Evolutionary conservation across 2,329 filamentous ascomycete genomes (phyloP), one percentile per base, ranked within the genome.

Genomic region (Sodiomyces alkalinus): DNA sequence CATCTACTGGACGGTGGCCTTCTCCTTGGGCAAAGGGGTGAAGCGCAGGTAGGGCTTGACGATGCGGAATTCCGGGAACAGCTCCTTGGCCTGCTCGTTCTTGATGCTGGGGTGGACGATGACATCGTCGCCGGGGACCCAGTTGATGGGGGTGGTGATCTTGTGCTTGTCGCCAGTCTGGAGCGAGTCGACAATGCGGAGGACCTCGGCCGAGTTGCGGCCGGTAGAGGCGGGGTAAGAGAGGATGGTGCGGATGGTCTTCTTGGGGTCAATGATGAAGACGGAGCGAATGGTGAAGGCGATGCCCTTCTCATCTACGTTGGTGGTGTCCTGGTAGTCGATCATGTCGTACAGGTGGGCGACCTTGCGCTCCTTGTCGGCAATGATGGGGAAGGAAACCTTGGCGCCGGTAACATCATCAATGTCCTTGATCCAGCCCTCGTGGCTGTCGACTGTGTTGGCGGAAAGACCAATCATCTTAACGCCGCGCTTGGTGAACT

Each of bases 281-380:
- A 93, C 86, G 43, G 80, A 83, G 47, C 86, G 82, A 60, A 94
- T 92, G 44, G 86, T 93, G 60, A 92, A 87, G 32, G 85, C 83
- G 43, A 87, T 80, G 43, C 78, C 78, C 68, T 82, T 82, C 46
- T 67, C 55, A 53, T 85, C 79, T 33, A 85, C 75, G 58, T 85
- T 85, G 60, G 74, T 80, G 45, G 74, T 69, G 54, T 85, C 80
- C 54, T 83, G 77, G 59, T 80, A 68, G 60, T 85, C 79, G 46
- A 86, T 63, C 80, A 86, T 86, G 60, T 86, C 79, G 53, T 83
- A 86, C 37, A 69, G 58, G 46, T 69, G 76, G 34, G 80, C 75
- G 35, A 86, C 68, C 59, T 83, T 69, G 54, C 80, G 74, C 52
- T 69, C 64, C 56, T 81, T 78, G 60, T 86, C 80, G 41, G 74